These are phyloP conservation scores for Protea cynaroides DNA, from an alignment of 164 flowering plant genomes.

Conservation along the genomic window DNA sequence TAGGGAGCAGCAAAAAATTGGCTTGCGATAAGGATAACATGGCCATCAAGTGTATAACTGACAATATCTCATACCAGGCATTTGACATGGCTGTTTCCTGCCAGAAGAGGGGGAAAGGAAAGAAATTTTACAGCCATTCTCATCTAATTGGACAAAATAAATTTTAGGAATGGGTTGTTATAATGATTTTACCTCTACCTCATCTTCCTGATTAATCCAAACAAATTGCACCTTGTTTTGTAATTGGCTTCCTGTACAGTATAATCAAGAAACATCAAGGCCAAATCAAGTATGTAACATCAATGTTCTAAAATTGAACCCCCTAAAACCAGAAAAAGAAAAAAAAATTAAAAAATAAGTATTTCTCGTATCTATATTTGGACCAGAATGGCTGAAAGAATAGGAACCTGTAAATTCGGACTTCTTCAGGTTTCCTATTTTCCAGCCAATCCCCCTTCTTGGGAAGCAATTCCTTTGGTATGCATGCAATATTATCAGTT, in stretches of 20 bases:
- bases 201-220: conserved; percentile 97
- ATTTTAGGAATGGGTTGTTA: background rate
- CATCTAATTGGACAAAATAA: background rate
- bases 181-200: conserved; percentile 50
- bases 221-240: conserved; percentile 73
- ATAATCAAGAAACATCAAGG: conserved; percentile 11
- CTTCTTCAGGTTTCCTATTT: background rate
- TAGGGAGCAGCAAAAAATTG: conserved; percentile 80
- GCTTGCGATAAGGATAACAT: conserved; percentile 78
- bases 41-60: conserved; percentile 92
- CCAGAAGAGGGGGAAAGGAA: conserved; percentile 8
- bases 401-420: background rate
- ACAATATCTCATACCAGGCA: conserved; percentile 94
- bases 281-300: conserved; percentile 1
- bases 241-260: conserved; percentile 60
- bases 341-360: too few species aligned
- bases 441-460: background rate
- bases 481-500: background rate
- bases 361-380: background rate
- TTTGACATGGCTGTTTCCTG: conserved; percentile 86
- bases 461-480: background rate
- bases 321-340: background rate
- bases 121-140: background rate
- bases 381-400: background rate
- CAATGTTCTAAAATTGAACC: background rate